A percentile compares a stretch with the other conserved stretches of the same genome.
Conservation (phyloP, 176 grass and related monocot genomes). For the Aegilops umbellulata region DNA sequence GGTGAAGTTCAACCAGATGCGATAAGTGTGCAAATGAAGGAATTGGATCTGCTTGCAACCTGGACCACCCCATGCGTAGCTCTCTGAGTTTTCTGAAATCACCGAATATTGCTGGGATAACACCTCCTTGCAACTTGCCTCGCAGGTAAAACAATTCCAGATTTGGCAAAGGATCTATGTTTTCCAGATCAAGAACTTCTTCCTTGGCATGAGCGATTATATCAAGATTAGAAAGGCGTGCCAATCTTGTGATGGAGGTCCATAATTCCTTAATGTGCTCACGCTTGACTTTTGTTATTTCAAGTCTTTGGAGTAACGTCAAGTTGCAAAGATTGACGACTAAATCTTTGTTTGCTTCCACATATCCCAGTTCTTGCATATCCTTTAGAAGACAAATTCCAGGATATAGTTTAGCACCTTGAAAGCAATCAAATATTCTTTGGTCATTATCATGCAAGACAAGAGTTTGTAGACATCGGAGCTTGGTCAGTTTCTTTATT, state of each 20-base stretch:
- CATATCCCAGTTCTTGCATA: not conserved
- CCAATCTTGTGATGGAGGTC: not conserved
- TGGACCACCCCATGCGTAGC: not conserved
- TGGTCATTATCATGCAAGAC: no score
- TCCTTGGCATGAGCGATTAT: not conserved
- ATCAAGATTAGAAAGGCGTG: not conserved
- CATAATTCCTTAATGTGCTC: no score
- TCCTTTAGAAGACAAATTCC: no score
- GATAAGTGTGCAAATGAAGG: not conserved
- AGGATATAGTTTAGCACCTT: no score
- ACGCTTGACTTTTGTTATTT: not conserved
- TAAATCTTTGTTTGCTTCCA: not conserved
- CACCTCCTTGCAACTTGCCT: not conserved
- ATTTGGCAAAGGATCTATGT: not conserved
- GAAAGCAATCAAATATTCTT: no score
- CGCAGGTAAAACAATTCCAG: not conserved
- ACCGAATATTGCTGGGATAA: not conserved
- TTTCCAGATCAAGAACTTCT: not conserved
- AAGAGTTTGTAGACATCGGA: rapidly evolving
- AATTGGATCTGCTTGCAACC: not conserved
- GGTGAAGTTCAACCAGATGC: not conserved
- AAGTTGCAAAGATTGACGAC: not conserved
- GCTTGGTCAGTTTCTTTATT: no score
- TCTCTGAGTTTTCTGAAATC: not conserved
- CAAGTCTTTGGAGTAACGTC: not conserved